Conservation (phyloP, 1,139 yeast species). For the Sugiyamaella japonica region DNA sequence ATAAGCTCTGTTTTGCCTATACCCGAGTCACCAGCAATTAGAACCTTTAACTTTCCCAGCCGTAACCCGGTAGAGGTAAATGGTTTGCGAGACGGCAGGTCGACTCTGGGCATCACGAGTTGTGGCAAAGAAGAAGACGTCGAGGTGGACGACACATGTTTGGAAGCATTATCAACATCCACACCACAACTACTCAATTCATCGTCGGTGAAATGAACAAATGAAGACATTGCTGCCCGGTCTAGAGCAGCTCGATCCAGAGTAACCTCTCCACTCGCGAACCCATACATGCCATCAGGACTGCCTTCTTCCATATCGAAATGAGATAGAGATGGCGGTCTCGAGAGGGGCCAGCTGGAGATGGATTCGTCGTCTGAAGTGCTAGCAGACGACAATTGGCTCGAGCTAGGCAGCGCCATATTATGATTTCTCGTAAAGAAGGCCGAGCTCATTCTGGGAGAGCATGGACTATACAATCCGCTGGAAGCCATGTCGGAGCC, state of each 20-base stretch:
- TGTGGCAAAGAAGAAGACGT: slow-evolving; percentile 16
- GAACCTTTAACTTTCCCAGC: slow-evolving; percentile 34
- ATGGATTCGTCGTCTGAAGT: slow-evolving; percentile 20
- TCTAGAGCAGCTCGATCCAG: no score
- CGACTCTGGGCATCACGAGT: slow-evolving; percentile 34
- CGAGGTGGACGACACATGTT: not conserved
- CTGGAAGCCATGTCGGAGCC: not conserved
- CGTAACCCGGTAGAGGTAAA: slow-evolving; percentile 32
- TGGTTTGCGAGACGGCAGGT: slow-evolving; percentile 32
- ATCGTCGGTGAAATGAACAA: not conserved
- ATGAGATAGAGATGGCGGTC: slow-evolving; percentile 22
- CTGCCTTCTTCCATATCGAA: slow-evolving; percentile 14
- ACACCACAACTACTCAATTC: not conserved
- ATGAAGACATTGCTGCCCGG: not conserved
- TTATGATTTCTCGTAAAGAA: not conserved
- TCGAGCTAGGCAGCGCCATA: not conserved
- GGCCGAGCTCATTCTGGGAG: slow-evolving; percentile 4
- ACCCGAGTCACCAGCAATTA: slow-evolving; percentile 34
- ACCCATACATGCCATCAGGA: not conserved
- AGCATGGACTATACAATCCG: slow-evolving; percentile 9
- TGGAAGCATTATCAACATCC: not conserved
- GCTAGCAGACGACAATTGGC: slow-evolving; percentile 14
- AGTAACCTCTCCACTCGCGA: not conserved
- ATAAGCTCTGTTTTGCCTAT: slow-evolving; percentile 35
- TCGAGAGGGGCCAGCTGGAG: slow-evolving; percentile 22